phyloP scores from a whole-genome alignment of 129 eudicot genomes.

The Lonicera japonica region DNA sequence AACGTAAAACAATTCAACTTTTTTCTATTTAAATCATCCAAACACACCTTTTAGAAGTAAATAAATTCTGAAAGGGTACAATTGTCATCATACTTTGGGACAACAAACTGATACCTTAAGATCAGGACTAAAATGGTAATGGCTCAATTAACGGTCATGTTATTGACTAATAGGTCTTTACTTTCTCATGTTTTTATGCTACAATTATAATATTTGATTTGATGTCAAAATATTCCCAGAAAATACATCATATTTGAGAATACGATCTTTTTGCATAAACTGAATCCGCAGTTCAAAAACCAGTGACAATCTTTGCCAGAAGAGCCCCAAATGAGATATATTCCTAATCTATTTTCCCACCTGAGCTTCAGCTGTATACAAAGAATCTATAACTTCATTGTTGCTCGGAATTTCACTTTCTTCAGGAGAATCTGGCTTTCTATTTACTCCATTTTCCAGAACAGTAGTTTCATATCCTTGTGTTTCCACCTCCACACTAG shows the following conservation, averaged over 20 bases:
- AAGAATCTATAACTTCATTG: slow-evolving; percentile 22
- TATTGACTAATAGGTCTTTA: background rate
- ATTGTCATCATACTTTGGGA: no score
- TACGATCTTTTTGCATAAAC: background rate
- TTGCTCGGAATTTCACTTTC: background rate
- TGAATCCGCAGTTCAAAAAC: background rate
- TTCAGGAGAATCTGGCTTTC: background rate
- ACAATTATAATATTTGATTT: no score
- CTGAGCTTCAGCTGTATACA: slow-evolving; percentile 33
- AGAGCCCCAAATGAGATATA: background rate
- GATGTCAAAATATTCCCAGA: no score
- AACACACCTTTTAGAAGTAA: no score
- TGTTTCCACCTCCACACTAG: slow-evolving; percentile 8
- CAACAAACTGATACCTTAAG: background rate
- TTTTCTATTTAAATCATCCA: no score
- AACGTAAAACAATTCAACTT: no score
- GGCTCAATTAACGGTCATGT: background rate
- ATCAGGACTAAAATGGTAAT: background rate
- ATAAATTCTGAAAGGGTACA: no score
- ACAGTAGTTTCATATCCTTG: slow-evolving; percentile 7
- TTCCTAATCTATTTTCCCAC: slow-evolving; percentile 21
- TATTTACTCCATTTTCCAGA: background rate
- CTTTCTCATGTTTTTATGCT: background rate
- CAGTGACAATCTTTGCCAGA: background rate
- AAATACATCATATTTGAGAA: no score